These are phyloP conservation scores for Krasilnikovozyma curviuscula DNA, from an alignment of 768 basidiomycete genomes.

Conservation along the genomic window DNA sequence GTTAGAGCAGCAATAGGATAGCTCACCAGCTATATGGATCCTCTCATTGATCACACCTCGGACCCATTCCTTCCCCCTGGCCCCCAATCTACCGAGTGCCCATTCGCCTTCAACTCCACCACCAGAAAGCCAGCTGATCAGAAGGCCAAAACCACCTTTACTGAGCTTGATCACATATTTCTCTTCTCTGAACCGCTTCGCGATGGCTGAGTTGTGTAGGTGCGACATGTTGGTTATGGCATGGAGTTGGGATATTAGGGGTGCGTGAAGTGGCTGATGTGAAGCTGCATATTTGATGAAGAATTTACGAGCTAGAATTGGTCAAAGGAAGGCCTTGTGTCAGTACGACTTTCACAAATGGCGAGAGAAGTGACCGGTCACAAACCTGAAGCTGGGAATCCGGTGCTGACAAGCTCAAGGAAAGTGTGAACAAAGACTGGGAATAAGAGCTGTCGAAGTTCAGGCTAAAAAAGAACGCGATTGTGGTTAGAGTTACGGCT, in stretches of 20 bases:
- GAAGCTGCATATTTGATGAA: slow-evolving; percentile 49
- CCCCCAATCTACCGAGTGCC: slow-evolving; percentile 66
- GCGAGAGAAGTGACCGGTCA: slow-evolving; percentile 9
- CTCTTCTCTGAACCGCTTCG: slow-evolving; percentile 68
- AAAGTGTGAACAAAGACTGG: slow-evolving; percentile 97
- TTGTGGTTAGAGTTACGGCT: background rate
- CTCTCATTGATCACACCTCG: slow-evolving; percentile 90
- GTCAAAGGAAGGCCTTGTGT: slow-evolving; percentile 10
- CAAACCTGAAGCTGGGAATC: slow-evolving; percentile 75
- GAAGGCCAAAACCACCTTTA: slow-evolving; percentile 70
- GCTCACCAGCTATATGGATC: slow-evolving; percentile 67
- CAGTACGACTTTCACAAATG: background rate
- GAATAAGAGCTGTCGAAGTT: slow-evolving; percentile 79
- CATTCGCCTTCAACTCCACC: slow-evolving; percentile 47
- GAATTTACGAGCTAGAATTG: slow-evolving; percentile 46
- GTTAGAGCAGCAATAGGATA: background rate
- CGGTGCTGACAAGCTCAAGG: slow-evolving; percentile 75
- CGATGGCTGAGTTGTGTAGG: slow-evolving; percentile 60
- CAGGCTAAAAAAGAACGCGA: slow-evolving; percentile 39
- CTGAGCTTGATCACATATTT: slow-evolving; percentile 81
- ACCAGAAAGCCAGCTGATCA: slow-evolving; percentile 92
- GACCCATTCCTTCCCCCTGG: slow-evolving; percentile 70
- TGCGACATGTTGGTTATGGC: slow-evolving; percentile 65
- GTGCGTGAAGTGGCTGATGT: slow-evolving; percentile 44
- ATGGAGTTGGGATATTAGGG: slow-evolving; percentile 55